Evolutionary conservation across 805 yeast species (phyloP), one percentile per base, ranked within the genome.

Genomic region (Blastobotrys robertii): DNA sequence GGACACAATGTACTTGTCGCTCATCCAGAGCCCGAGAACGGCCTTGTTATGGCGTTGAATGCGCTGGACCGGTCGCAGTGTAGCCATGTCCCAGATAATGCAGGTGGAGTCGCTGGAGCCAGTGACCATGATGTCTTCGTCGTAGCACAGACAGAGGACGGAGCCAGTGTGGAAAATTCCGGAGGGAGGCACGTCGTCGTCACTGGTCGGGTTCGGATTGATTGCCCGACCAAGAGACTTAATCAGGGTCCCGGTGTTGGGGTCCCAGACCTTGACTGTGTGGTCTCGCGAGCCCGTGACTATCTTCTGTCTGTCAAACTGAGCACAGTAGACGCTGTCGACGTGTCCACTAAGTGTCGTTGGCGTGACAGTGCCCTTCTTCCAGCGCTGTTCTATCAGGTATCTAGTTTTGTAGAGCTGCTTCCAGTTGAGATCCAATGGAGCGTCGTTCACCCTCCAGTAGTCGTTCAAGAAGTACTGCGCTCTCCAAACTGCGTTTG

Each of bases 301-400:
- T 34, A 88, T 64, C 45, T 74, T 66, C 50, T 78, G 68, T 58
- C 81, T 76, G 48, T 79, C 79, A 62, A 81, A 83, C 57, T 84
- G 85, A 37, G 87, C 70, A 50, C 95, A 79, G 33, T 90, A 72
- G 10, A 88, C 83, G 15, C 94, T 92, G 57, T 85, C 95, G 33
- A 74, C 67, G 57, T 88, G 97, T 3, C 95, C 96, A 3, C 39
- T 43, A 22, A 62, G 45, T 3, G 50, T 43, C 8, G 33, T 44
- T 3, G 56, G 44, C 12, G 37, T 34, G 7, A 49, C 53, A 11
- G 43, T 36, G 4, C 59, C 59, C 6, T 37, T 25, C 30, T 37
- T 43, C 64, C 65, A 60, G n/a, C 54, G 47, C 29, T 42, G 41
- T 16, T 50, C 64, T 22, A 60, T 48, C 22, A 38, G 29, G 9